These are phyloP conservation scores for Venturia effusa DNA, from an alignment of 2,329 filamentous ascomycete species.

Conservation along the genomic window DNA sequence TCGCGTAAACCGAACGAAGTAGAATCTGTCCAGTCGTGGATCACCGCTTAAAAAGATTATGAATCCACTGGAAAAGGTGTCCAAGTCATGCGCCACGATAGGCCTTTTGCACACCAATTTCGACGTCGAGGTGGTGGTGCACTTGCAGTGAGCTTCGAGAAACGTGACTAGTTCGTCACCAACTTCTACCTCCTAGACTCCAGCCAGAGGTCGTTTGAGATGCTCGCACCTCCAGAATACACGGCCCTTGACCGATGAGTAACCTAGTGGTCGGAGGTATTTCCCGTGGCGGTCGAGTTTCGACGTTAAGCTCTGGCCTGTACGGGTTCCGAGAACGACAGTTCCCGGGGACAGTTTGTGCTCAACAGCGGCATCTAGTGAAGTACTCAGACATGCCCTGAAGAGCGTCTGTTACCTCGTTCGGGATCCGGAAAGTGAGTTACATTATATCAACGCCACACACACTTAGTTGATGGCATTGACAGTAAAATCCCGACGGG, in stretches of 20 bases:
- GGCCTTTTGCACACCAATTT: neutral
- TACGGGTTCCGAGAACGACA: neutral
- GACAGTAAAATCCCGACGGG: neutral
- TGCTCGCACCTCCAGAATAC: neutral
- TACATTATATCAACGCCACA: neutral
- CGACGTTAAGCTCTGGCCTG: neutral
- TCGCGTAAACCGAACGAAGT: neutral
- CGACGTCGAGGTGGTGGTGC: too few species aligned
- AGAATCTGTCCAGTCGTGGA: neutral
- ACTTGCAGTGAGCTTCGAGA: too few species aligned
- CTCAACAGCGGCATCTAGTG: neutral
- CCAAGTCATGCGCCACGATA: neutral
- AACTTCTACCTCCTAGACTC: too few species aligned
- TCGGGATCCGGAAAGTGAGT: neutral
- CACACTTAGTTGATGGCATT: neutral
- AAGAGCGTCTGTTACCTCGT: neutral
- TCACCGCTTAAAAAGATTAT: neutral
- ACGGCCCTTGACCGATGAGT: neutral
- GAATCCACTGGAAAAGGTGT: neutral
- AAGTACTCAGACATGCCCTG: neutral
- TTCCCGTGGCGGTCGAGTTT: neutral
- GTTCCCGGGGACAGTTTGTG: neutral
- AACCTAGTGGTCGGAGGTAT: neutral
- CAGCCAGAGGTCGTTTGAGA: neutral
- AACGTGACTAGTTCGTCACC: too few species aligned